These are phyloP conservation scores for Saxispiralis lemnorum DNA, from an alignment of 495 filamentous ascomycete genomes.

Conservation along the genomic window DNA sequence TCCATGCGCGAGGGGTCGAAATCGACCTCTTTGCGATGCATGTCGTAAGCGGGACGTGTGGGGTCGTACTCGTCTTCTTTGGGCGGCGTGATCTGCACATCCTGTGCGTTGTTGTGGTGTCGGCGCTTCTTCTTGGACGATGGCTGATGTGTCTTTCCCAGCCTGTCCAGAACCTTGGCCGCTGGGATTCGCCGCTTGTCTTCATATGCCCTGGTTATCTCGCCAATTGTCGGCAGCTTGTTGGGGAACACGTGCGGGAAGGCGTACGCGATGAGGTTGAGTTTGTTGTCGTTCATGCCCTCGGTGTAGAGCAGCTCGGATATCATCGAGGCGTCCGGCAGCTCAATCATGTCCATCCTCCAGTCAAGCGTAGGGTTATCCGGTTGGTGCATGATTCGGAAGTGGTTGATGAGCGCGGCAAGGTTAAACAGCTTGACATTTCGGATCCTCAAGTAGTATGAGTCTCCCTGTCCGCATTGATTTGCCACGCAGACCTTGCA, in stretches of 20 bases:
- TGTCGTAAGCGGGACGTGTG: conserved; percentile 15
- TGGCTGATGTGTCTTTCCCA: conserved; percentile 3
- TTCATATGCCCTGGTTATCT: background rate
- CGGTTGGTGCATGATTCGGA: conserved; percentile 38
- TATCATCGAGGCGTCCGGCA: conserved; percentile 37
- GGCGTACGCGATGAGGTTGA: conserved; percentile 37
- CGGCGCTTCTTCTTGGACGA: conserved; percentile 11
- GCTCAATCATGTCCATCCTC: conserved; percentile 52
- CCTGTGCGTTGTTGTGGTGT: background rate
- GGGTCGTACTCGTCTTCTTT: conserved; percentile 31
- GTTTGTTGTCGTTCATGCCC: conserved; percentile 39
- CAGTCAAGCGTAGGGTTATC: conserved; percentile 33
- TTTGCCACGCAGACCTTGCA: conserved; percentile 39
- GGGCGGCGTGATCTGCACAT: background rate
- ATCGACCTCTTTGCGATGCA: background rate
- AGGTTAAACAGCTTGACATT: conserved; percentile 39
- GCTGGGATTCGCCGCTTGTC: no score
- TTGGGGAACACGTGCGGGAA: conserved; percentile 28
- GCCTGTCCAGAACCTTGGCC: conserved; percentile 3
- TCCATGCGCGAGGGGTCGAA: conserved; percentile 9
- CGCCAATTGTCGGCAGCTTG: conserved; percentile 7
- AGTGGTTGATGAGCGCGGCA: conserved; percentile 48
- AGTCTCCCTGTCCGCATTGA: conserved; percentile 5
- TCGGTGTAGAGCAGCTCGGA: conserved; percentile 28
- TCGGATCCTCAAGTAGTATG: conserved; percentile 18